phyloP scores from a whole-genome alignment of 2,329 filamentous ascomycete species.

The Exophiala xenobiotica region DNA sequence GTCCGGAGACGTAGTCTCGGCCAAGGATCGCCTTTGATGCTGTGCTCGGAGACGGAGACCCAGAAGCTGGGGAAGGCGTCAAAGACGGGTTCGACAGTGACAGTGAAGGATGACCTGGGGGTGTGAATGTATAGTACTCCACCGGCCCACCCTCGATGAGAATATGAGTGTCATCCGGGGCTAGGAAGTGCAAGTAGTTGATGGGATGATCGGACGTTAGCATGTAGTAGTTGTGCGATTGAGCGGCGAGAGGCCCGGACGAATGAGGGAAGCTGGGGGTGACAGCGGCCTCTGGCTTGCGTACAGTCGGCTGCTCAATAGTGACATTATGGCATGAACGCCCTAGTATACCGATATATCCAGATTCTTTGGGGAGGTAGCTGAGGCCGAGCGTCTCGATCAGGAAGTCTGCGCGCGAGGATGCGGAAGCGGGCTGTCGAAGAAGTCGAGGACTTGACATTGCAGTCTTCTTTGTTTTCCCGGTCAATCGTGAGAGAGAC shows the following conservation, averaged over 20 bases:
- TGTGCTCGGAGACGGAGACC: too few relatives aligned
- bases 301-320: neutral
- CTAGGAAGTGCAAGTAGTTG: neutral
- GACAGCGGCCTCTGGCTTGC: neutral
- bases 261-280: neutral
- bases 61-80: too few relatives aligned
- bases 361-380: neutral
- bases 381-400: neutral
- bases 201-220: neutral
- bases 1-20: neutral
- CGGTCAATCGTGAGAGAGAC: too few relatives aligned
- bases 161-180: neutral
- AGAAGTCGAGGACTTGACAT: neutral
- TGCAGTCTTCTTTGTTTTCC: too few relatives aligned
- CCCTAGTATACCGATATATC: neutral
- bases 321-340: neutral
- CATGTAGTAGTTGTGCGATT: slow-evolving; percentile 1
- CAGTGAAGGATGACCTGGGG: slow-evolving; percentile 4
- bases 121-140: slow-evolving; percentile 1
- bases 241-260: neutral
- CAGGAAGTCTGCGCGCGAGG: neutral
- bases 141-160: neutral
- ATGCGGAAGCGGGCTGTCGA: too few relatives aligned
- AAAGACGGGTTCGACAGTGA: too few relatives aligned
- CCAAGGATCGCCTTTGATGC: neutral